Conservation (phyloP, 352 stramenopile genomes). For the Pythium brachiatum region DNA sequence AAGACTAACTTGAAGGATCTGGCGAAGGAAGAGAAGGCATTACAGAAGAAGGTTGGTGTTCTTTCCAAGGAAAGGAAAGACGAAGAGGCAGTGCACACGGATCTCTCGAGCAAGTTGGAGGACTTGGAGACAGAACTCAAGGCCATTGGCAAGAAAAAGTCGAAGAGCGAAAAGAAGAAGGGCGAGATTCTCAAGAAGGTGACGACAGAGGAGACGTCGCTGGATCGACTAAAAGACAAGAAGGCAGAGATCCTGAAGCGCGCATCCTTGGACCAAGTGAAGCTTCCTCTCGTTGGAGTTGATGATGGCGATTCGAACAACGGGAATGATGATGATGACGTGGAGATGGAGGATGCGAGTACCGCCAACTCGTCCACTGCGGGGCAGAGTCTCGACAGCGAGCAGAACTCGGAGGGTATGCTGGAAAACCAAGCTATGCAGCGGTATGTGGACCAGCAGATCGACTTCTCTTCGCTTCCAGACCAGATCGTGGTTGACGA, state of each 20-base stretch:
- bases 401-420: conserved; percentile 38
- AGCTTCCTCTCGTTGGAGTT: conserved; percentile 72
- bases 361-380: background rate
- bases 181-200: conserved; percentile 82
- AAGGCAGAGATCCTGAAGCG: conserved; percentile 95
- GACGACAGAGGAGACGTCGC: conserved; percentile 81
- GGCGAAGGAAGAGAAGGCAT: conserved; percentile 40
- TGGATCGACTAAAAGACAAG: conserved; percentile 92
- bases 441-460: conserved; percentile 45
- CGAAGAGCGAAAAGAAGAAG: conserved; percentile 61
- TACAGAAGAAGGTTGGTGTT: conserved; percentile 44
- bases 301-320: conserved; percentile 19
- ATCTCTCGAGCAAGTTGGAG: conserved; percentile 39
- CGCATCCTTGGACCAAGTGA: conserved; percentile 93
- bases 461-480: conserved; percentile 91
- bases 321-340: conserved; percentile 29
- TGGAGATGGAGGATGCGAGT: conserved; percentile 61
- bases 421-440: conserved; percentile 45
- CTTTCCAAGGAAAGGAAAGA: conserved; percentile 81
- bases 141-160: conserved; percentile 55
- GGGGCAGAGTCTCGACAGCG: conserved; percentile 27
- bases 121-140: conserved; percentile 66
- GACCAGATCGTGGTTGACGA: conserved; percentile 67
- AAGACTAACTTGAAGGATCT: conserved; percentile 53
- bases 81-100: conserved; percentile 38